Evolutionary conservation across 495 filamentous ascomycete genomes (phyloP), one percentile per base, ranked within the genome.

Genomic region (Darksidea phi): DNA sequence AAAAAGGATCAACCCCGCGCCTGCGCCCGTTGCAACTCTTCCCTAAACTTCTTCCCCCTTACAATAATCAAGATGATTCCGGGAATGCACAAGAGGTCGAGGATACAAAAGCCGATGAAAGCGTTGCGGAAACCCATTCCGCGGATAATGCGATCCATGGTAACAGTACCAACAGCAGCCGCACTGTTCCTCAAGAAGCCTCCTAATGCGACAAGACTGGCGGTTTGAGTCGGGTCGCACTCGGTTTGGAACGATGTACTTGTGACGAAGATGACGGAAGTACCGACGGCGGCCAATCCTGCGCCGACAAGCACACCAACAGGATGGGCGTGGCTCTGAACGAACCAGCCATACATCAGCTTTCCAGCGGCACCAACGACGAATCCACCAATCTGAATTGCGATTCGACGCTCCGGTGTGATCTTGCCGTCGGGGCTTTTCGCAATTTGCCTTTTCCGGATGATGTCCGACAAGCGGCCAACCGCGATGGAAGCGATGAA

Each of bases 301-400:
- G 67, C 63, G 5, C 69, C 63, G 26, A 66, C 49, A 10, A 73
- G 26, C 12, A 56, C 60, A 1, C 59, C 57, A 13, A 32, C 54
- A 7, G 54, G 66, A 18, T 51, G 51, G 7, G 41, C 26, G 37
- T 67, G 61, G 1, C 47, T 24, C 42, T 26, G 1, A n/a, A 55
- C 47, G 25, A 72, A 73, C 71, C 71, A 75, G 2, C 73, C 73
- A 55, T 67, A 75, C 69, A 75, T 71, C 6, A 71, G 5, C 20
- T 57, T 57, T 15, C 54, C 54, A n/a, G 54, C 64, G 0, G 62
- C 59, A 15, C 25, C 62, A 20, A 75, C 36, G 15, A 72, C 17
- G 17, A 73, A 58, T 0, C 73, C 72, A 43, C 43, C 61, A 36
- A 73, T 67, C 37, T 74, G 73, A 17, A 61, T 54, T 2, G 48